Percentiles rank a stretch among this genome's conserved stretches.
These are phyloP conservation scores for Fraxinus anomala DNA, from an alignment of 257 asterid species.

Conservation along the genomic window DNA sequence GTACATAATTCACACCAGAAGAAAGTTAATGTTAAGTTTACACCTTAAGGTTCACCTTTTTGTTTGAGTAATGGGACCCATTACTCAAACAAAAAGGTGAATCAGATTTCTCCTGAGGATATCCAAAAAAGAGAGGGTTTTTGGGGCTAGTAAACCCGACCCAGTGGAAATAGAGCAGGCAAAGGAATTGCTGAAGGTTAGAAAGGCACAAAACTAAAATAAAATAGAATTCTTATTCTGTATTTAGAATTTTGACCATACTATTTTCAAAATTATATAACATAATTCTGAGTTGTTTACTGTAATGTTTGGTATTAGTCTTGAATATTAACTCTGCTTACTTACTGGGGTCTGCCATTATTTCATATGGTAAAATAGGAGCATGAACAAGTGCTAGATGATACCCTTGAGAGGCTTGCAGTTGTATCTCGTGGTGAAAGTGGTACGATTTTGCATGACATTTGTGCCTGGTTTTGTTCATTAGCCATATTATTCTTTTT, in stretches of 20 bases:
- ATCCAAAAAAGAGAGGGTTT: constrained; percentile 57
- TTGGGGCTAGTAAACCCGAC: constrained; percentile 48
- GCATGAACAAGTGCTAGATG: constrained; percentile 33
- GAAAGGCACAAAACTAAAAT: neutral
- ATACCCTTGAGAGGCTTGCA: constrained; percentile 29
- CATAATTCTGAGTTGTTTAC: neutral
- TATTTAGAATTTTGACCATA: neutral
- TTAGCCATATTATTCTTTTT: neutral
- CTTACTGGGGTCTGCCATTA: neutral
- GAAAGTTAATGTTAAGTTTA: neutral
- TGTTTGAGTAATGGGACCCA: neutral
- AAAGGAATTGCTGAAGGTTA: constrained; percentile 60
- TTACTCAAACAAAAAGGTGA: no score
- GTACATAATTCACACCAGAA: neutral
- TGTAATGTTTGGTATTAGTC: neutral
- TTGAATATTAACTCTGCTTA: neutral
- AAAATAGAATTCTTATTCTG: neutral
- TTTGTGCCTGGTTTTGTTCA: constrained; percentile 4
- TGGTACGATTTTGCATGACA: constrained; percentile 22
- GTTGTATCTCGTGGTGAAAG: constrained; percentile 36
- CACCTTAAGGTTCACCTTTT: neutral
- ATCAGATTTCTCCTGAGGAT: constrained; percentile 60
- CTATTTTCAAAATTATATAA: neutral
- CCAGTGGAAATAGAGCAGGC: constrained; percentile 62
- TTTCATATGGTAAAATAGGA: constrained; percentile 23